Conservation (phyloP, 305 asterid species). For the Solanum hybrid region DNA sequence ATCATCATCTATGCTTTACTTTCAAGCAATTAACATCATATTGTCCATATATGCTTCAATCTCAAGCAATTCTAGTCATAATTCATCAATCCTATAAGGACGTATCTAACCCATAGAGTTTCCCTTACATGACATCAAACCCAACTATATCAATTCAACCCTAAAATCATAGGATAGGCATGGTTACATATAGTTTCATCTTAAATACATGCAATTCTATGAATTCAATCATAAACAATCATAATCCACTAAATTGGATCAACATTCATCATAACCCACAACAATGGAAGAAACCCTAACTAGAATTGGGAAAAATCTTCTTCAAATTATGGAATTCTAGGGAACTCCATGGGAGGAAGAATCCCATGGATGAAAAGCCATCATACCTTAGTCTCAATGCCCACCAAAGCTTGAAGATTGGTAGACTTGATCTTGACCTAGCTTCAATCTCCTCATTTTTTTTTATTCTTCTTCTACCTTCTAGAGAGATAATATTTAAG, state of each 20-base stretch:
- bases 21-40: neutral
- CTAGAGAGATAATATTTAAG: too few relatives aligned
- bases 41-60: neutral
- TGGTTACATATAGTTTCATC: neutral
- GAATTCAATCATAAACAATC: neutral
- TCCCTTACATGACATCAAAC: neutral
- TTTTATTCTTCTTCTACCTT: too few relatives aligned
- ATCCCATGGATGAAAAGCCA: neutral
- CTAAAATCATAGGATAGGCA: neutral
- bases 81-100: neutral
- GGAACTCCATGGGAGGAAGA: neutral
- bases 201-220: neutral
- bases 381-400: neutral
- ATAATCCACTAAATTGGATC: neutral
- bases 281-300: neutral
- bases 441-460: too few relatives aligned
- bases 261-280: neutral
- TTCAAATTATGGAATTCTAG: neutral
- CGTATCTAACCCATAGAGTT: neutral
- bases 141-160: neutral
- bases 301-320: neutral
- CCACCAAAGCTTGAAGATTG: neutral
- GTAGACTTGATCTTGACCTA: neutral
- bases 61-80: neutral
- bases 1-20: neutral